Base-by-base conservation (phyloP, 116 monocot genomes). In the Papilionanthe hybrid region DNA sequence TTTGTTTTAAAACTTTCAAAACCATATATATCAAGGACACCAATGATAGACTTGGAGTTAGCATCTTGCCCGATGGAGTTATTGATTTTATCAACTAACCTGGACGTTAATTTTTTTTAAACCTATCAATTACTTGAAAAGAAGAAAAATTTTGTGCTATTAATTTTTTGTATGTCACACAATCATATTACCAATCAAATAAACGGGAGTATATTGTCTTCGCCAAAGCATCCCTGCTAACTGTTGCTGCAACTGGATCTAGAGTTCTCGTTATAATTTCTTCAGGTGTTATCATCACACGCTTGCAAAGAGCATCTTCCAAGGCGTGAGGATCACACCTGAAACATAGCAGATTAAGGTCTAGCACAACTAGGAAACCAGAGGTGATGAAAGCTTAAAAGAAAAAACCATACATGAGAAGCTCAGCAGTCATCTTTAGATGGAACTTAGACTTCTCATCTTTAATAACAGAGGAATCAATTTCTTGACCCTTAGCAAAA, bases 1-100 rank as follows among this genome's bases (percentile, higher is more conserved):
- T 98, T 98, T 72, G 88, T 85, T 82, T 89, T 94, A 78, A 98
- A 98, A 79, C 98, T 94, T 91, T 98, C 98, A 85, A 98, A 98
- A 81, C 98, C 98, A 81, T 98, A 98, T 28, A 98, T 98, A 75
- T 98, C 98, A 81, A 98, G 94, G 15, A 98, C 98, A 15, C 98
- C 98, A 78, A 98, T 98, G 27, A 98, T 82, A 72, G 83, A 91
- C 66, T 90, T 94, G 28, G 98, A 98, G 0, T 78, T 83, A 55
- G 87, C 15, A 84, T 94, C 94, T 89, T 98, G 98, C 78, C 98
- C 98, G 78, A 98, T 98, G 47, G 94, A 94, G 45, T 81, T 82
- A 85, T 98, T 98, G 60, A 98, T 98, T 78, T 91, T 98, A 81
- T 98, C 91, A 80, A 98, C 98, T 47, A 98, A 72, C 98, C 94